These are phyloP conservation scores for Picochlorum sp. DNA, from an alignment of 139 green algal species.

Conservation along the genomic window DNA sequence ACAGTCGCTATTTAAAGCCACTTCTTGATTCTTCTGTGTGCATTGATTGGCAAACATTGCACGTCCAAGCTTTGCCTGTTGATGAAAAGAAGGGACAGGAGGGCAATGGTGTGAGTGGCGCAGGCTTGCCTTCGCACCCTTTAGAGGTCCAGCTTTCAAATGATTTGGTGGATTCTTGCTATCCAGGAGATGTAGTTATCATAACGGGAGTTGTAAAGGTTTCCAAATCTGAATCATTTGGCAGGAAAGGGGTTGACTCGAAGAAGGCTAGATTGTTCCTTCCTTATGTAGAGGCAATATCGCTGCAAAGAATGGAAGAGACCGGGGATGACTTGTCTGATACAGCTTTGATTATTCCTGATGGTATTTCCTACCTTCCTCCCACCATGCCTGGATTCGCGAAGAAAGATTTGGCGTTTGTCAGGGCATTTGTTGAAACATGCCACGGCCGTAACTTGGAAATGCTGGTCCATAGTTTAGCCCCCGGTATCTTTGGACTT, in stretches of 20 bases:
- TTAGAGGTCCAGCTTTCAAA: constrained; percentile 76
- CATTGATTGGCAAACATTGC: constrained; percentile 76
- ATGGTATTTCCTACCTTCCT: constrained; percentile 6
- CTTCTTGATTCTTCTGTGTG: constrained; percentile 27
- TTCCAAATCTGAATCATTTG: constrained; percentile 12
- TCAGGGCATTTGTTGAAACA: constrained; percentile 59
- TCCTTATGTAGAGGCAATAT: constrained; percentile 85
- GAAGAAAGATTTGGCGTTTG: constrained; percentile 67
- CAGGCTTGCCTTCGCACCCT: constrained; percentile 38
- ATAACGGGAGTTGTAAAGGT: constrained; percentile 72
- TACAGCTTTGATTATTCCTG: not conserved
- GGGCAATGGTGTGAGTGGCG: not conserved
- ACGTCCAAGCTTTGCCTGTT: constrained; percentile 50
- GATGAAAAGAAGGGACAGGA: constrained; percentile 1
- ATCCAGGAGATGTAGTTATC: constrained; percentile 67
- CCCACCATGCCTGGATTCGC: constrained; percentile 37
- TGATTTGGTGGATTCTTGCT: constrained; percentile 64
- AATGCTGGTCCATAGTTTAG: constrained; percentile 71
- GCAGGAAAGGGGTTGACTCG: constrained; percentile 3
- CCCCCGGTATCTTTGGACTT: constrained; percentile 80
- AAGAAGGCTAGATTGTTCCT: constrained; percentile 63
- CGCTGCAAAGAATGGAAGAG: constrained; percentile 29
- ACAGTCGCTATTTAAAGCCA: constrained; percentile 49
- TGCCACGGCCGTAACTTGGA: constrained; percentile 49
- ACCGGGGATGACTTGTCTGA: not conserved